phyloP scores from a whole-genome alignment of 2,329 filamentous ascomycete species.

The Nemania sp. region DNA sequence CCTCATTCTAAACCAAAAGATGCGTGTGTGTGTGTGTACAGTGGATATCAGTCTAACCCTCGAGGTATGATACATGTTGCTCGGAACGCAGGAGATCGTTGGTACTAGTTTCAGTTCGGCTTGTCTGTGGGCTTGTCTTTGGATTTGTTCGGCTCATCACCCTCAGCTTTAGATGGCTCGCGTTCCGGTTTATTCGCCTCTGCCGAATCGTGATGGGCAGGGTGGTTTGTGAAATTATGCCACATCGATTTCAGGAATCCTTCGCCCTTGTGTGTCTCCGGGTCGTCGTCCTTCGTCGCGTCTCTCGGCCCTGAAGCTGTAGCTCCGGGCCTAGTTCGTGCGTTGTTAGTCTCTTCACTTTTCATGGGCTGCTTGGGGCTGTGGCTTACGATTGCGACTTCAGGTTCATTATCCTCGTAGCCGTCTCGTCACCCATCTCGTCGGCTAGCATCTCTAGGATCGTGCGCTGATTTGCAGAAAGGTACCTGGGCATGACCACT shows the following conservation, averaged over 20 bases:
- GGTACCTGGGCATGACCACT: constrained; percentile 91
- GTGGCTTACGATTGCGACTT: constrained; percentile 55
- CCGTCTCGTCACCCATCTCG: constrained; percentile 91
- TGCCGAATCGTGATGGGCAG: constrained; percentile 52
- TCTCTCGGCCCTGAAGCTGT: constrained; percentile 20
- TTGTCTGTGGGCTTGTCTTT: constrained; percentile 28
- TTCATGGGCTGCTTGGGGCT: too few relatives aligned
- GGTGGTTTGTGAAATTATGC: constrained; percentile 87
- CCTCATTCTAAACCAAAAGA: constrained; percentile 26
- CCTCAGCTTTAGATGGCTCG: constrained; percentile 22
- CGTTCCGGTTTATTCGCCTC: constrained; percentile 19
- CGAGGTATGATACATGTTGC: constrained; percentile 41
- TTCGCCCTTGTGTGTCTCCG: constrained; percentile 71
- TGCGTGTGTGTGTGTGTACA: constrained; percentile 19
- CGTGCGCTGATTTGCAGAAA: constrained; percentile 87
- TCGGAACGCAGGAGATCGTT: constrained; percentile 34
- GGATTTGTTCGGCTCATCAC: constrained; percentile 9
- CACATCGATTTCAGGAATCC: constrained; percentile 92
- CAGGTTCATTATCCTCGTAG: constrained; percentile 91
- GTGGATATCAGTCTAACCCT: constrained; percentile 15
- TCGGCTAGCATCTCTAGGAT: constrained; percentile 95
- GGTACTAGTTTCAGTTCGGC: constrained; percentile 27
- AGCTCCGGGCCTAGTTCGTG: constrained; percentile 23
- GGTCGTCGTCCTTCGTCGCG: constrained; percentile 43
- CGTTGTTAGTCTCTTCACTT: constrained; percentile 23